These are phyloP conservation scores for Aquilaria agallochum DNA, from an alignment of 441 rosid genomes.

Conservation along the genomic window DNA sequence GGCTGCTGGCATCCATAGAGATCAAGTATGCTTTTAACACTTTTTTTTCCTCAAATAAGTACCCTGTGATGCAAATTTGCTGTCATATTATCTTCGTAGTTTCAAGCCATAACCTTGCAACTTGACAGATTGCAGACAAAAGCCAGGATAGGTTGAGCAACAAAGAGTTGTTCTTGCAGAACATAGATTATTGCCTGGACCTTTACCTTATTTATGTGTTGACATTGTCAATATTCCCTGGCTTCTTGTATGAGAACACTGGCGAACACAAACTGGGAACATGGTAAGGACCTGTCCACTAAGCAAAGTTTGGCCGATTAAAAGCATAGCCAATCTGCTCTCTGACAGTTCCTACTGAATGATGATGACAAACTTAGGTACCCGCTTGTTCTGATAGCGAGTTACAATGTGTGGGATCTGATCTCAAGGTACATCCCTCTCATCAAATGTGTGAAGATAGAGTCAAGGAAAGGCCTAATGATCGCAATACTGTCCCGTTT, in stretches of 20 bases:
- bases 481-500: slow-evolving; percentile 17
- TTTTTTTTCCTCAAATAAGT: not conserved
- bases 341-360: slow-evolving; percentile 1
- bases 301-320: not conserved
- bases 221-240: slow-evolving; percentile 28
- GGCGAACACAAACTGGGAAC: slow-evolving; percentile 25
- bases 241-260: slow-evolving; percentile 34
- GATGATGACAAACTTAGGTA: slow-evolving; percentile 23
- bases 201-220: slow-evolving; percentile 25
- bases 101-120: slow-evolving; percentile 13
- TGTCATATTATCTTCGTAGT: not conserved
- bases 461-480: slow-evolving; percentile 25
- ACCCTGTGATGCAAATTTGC: no score
- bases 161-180: slow-evolving; percentile 19
- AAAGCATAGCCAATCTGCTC: not conserved
- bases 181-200: slow-evolving; percentile 21
- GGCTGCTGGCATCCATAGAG: slow-evolving; percentile 22
- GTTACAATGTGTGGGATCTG: slow-evolving; percentile 25
- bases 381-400: slow-evolving; percentile 23
- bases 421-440: slow-evolving; percentile 24
- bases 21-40: not conserved
- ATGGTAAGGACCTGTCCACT: slow-evolving; percentile 17
- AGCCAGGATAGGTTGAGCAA: slow-evolving; percentile 11
- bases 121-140: slow-evolving; percentile 17
- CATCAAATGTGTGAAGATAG: slow-evolving; percentile 8